Evolutionary conservation across 139 green algal species (phyloP), one percentile per base, ranked within the genome.

Genomic region (Pseudopediastrum boryanum): DNA sequence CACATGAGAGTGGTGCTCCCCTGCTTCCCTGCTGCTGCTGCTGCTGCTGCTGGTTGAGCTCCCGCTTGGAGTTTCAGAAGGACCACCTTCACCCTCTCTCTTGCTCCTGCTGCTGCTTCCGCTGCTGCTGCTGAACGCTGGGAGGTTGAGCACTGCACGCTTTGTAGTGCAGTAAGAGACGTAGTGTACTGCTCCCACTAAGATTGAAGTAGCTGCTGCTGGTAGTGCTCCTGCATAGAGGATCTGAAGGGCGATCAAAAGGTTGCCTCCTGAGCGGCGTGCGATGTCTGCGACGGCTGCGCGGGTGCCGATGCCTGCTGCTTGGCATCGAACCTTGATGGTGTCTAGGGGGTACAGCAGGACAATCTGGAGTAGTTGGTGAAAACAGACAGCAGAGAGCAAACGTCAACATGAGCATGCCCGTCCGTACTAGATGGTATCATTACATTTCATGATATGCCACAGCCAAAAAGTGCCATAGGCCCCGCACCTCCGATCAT

Each of bases 301-400:
- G 33, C 61, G 50, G 44, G 44, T 63, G 61, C 43, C 48, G 38
- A 66, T 2, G 3, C 74, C 74, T 42, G 44, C 59, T 65, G 74
- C 74, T 41, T 80, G 74, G 74, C 74, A 80, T 10, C 74, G 44
- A 1, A 80, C 74, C 33, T 80, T 80, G 4, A 80, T 29, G 2
- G 74, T 80, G 63, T 80, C 74, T 27, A 78, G 50, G 2, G 71
- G 71, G 39, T 78, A 78, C 23, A 78, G 16, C 33, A 70, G 25
- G 5, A 56, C 71, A 38, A 78, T 78, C 71, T 78, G 51, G 51
- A 77, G 38, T n/a, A 61, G n/a, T 39, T 8, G 25, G 36, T 70
- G n/a, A 36, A 46, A 70, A 36, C 25, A 41, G 46, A 31, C 62
- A 50, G 62, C 35, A 50, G 19, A 43, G 8, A 46, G 62, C 25